Evolutionary conservation across 345 rosid species (phyloP), one percentile per base, ranked within the genome.

Genomic region (Melastoma malabathricum): DNA sequence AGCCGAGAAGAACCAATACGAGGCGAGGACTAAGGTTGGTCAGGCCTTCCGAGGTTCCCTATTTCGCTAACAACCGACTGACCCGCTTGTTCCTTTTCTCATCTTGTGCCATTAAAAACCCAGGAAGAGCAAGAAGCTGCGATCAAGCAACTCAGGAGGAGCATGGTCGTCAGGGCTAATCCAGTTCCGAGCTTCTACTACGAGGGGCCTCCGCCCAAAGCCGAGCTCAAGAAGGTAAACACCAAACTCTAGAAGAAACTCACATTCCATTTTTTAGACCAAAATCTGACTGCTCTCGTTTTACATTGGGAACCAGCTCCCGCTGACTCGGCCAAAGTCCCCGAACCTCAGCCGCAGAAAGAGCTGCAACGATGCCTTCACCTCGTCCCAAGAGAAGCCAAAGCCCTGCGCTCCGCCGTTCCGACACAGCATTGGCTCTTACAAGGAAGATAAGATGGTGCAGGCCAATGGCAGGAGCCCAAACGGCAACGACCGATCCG

Each of bases 121-220:
- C 38, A 85, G 97, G 97, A 86, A 72, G 97, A 89, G 75, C 86
- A 79, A 74, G 86, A 81, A 44, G 94, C 94, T 43, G 88, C 82
- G 6, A 68, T 89, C 46, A 83, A 78, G 68, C 84, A 81, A 64
- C 86, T 89, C 48, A 75, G 97, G 58, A 89, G 66, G 78, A 73
- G 43, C 77, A 66, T 89, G 80, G 72, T 70, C 20, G 47, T 75
- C 46, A 89, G 67, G 69, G 97, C 97, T 43, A 83, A 83, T 20
- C 97, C 97, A 0, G 80, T 89, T 19, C 97, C 97, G 3, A 79
- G 66, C 74, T 89, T 89, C 72, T 83, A 86, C 77, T 79, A 89
- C 22, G 94, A 83, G 56, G 71, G 67, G 0, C 83, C 97, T 61
- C 88, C 96, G 14, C 84, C 81, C 1, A 83, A 86, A 73, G 56